Evolutionary conservation across 495 filamentous ascomycete genomes (phyloP).

Genomic region (Amphirosellinia nigrospora): DNA sequence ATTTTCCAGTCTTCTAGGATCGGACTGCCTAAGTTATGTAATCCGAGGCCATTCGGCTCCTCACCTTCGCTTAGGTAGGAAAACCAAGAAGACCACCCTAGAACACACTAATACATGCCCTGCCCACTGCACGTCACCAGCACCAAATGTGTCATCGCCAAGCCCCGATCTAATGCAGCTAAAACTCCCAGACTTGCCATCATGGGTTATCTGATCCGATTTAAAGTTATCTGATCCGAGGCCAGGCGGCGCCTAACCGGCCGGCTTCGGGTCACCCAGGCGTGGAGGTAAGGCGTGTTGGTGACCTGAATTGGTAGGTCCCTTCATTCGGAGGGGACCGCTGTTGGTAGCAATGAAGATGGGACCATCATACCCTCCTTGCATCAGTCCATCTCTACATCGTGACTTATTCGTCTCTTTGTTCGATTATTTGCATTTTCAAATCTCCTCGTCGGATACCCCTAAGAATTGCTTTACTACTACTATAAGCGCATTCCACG

Average conservation of each 20-base stretch:
- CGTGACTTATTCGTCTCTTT: not conserved
- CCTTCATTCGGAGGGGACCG: constrained; percentile 5
- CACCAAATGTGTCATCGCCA: constrained; percentile 21
- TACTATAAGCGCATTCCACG: not conserved
- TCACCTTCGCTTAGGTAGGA: constrained; percentile 9
- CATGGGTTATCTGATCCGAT: constrained; percentile 42
- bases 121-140: not conserved
- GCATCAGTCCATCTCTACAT: not conserved
- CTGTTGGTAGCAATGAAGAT: constrained; percentile 18
- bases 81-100: not conserved
- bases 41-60: constrained; percentile 1
- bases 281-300: too few relatives aligned
- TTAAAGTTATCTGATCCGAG: constrained; percentile 43
- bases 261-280: constrained; percentile 27
- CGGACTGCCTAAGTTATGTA: not conserved
- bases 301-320: constrained; percentile 7
- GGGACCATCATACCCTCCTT: constrained; percentile 14
- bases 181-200: constrained; percentile 24
- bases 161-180: constrained; percentile 27
- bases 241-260: constrained; percentile 12
- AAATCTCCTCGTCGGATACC: not conserved
- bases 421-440: not conserved
- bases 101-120: not conserved
- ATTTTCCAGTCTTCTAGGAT: constrained; percentile 3
- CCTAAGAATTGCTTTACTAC: not conserved